Evolutionary conservation across 1,284 basidiomycete genomes (phyloP).

Genomic region (Leccinum pachyderme): DNA sequence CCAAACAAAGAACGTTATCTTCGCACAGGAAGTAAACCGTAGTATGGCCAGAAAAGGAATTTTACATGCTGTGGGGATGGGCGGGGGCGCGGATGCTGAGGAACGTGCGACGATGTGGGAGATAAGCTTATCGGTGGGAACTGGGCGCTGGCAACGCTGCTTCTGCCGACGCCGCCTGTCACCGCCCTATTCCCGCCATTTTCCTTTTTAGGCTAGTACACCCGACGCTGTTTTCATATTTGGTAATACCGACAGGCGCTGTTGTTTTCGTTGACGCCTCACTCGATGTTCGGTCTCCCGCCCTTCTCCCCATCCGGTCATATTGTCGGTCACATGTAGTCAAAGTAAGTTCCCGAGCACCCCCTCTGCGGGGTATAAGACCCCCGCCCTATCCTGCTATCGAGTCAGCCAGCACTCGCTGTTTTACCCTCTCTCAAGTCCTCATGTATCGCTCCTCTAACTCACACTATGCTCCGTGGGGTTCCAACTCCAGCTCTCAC

Average conservation of each 20-base stretch:
- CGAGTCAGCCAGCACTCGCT: constrained; percentile 22
- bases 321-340: constrained; percentile 17
- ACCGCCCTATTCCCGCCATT: constrained; percentile 20
- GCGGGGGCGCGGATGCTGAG: neutral
- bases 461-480: constrained; percentile 22
- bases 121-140: constrained; percentile 18
- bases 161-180: constrained; percentile 23
- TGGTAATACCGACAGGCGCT: constrained; percentile 17
- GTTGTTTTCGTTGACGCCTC: constrained; percentile 12
- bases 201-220: constrained; percentile 13
- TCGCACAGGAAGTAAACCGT: constrained; percentile 11
- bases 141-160: constrained; percentile 8
- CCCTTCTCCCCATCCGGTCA: constrained; percentile 17
- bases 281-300: constrained; percentile 29
- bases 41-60: constrained; percentile 11
- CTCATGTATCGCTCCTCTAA: constrained; percentile 21
- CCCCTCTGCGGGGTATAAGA: constrained; percentile 29
- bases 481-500: constrained; percentile 11
- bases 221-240: constrained; percentile 25
- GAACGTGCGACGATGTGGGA: constrained; percentile 18
- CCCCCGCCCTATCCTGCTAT: constrained; percentile 4
- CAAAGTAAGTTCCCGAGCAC: constrained; percentile 23
- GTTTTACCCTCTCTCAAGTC: neutral
- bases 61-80: neutral
- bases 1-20: too few relatives aligned